Conservation (phyloP, 2,329 filamentous ascomycete genomes). For the Trichoderma simmonsii region DNA sequence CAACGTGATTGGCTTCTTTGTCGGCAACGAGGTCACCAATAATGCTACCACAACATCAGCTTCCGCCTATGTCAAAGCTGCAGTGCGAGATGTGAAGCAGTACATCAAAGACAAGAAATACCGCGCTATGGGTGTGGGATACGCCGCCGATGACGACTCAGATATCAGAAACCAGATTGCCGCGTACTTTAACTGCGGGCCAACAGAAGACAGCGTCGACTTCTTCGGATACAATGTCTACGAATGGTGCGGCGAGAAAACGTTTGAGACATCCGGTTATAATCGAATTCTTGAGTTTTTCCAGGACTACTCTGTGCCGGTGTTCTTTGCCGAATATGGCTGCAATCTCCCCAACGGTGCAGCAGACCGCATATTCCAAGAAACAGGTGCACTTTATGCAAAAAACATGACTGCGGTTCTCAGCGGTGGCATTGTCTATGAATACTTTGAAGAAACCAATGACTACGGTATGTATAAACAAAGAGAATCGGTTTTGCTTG, state of each 20-base stretch:
- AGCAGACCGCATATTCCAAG: constrained; percentile 73
- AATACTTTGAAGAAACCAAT: constrained; percentile 92
- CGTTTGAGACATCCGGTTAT: constrained; percentile 74
- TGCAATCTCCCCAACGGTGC: constrained; percentile 69
- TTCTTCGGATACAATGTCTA: constrained; percentile 99
- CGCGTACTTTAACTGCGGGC: constrained; percentile 91
- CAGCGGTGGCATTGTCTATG: constrained; percentile 97
- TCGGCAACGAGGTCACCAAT: constrained; percentile 96
- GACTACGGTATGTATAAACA: constrained; percentile 64
- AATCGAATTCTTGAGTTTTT: constrained; percentile 82
- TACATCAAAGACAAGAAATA: constrained; percentile 82
- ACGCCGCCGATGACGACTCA: constrained; percentile 91
- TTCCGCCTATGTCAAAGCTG: constrained; percentile 94
- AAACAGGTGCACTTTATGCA: constrained; percentile 78
- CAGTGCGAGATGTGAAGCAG: constrained; percentile 90
- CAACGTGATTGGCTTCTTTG: constrained; percentile 97
- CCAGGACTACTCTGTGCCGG: constrained; percentile 81
- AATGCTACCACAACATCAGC: constrained; percentile 81
- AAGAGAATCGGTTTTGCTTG: neutral
- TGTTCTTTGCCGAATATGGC: constrained; percentile 98
- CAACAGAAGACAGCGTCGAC: constrained; percentile 66
- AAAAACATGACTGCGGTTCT: constrained; percentile 79
- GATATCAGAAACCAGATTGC: constrained; percentile 78
- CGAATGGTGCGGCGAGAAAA: constrained; percentile 92
- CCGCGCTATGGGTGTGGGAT: constrained; percentile 83